A percentile compares a stretch with the other conserved stretches of the same genome.
Evolutionary conservation across 2,329 filamentous ascomycete species (phyloP).

Genomic region (Beauveria pseudobassiana): DNA sequence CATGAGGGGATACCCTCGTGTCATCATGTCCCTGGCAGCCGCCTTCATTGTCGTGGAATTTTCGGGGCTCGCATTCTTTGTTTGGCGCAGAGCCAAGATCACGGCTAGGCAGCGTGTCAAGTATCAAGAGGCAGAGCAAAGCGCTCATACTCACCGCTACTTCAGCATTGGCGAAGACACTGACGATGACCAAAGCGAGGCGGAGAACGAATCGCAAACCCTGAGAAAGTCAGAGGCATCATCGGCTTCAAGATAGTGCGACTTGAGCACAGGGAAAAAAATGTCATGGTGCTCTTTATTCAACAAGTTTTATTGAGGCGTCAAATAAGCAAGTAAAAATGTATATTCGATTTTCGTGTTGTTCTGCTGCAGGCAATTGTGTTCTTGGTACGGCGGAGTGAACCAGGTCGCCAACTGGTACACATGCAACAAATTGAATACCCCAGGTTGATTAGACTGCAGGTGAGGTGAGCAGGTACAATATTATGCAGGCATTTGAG

Average conservation of each 20-base stretch:
- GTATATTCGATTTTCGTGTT: background rate
- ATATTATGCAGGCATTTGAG: constrained; percentile 1
- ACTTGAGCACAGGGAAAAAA: too few species aligned
- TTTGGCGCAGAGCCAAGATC: background rate
- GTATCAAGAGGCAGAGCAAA: background rate
- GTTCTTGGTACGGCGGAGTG: background rate
- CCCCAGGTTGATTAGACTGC: background rate
- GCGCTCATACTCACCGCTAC: background rate
- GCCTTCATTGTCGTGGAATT: background rate
- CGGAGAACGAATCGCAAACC: background rate
- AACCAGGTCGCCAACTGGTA: background rate
- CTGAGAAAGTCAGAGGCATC: background rate
- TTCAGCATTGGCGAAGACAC: constrained; percentile 3
- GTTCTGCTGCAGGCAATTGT: background rate
- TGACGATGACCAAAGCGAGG: background rate
- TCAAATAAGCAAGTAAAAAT: background rate
- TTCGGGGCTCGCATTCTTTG: background rate
- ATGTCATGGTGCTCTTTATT: background rate
- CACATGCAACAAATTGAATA: background rate
- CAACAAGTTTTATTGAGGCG: background rate
- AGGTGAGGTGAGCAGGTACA: constrained; percentile 4
- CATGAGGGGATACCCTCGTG: background rate
- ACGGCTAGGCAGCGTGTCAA: background rate
- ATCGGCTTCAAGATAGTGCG: background rate
- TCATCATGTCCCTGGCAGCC: background rate